Percentiles rank a stretch among this genome's conserved stretches.
These are phyloP conservation scores for Harringtonia lauricola DNA, from an alignment of 2,329 filamentous ascomycete species.

Conservation along the genomic window DNA sequence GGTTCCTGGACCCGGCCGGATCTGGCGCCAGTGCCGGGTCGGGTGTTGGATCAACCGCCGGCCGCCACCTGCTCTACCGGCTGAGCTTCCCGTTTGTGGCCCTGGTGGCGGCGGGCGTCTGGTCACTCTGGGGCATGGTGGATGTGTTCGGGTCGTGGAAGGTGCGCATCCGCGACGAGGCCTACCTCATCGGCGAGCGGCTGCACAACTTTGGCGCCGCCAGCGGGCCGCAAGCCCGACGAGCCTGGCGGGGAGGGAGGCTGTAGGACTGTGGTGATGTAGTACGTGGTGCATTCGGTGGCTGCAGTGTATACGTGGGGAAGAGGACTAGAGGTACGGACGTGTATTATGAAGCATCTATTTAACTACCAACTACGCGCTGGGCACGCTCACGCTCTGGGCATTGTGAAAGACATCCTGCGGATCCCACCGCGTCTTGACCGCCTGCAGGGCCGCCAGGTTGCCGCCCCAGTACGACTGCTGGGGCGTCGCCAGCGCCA, in stretches of 20 bases:
- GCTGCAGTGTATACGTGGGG: too few relatives aligned
- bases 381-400: slow-evolving; percentile 44
- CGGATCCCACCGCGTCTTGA: slow-evolving; percentile 44
- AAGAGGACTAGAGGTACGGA: too few relatives aligned
- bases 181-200: slow-evolving; percentile 88
- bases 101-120: slow-evolving; percentile 32
- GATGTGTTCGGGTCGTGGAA: slow-evolving; percentile 65
- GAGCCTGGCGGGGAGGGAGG: neutral
- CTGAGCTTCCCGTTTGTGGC: slow-evolving; percentile 60
- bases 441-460: slow-evolving; percentile 29
- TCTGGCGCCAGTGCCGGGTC: slow-evolving; percentile 7
- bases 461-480: slow-evolving; percentile 45
- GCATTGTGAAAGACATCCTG: slow-evolving; percentile 46
- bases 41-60: slow-evolving; percentile 15
- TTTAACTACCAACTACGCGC: too few relatives aligned
- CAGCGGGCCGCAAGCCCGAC: neutral
- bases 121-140: slow-evolving; percentile 39
- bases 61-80: slow-evolving; percentile 32
- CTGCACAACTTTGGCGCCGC: slow-evolving; percentile 75
- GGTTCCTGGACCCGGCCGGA: slow-evolving; percentile 29
- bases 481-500: slow-evolving; percentile 30
- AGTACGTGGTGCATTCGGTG: too few relatives aligned
- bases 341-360: too few relatives aligned
- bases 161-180: slow-evolving; percentile 77
- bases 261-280: too few relatives aligned